These are phyloP conservation scores for Tilletia horrida DNA, from an alignment of 1,284 basidiomycete species.

Conservation along the genomic window DNA sequence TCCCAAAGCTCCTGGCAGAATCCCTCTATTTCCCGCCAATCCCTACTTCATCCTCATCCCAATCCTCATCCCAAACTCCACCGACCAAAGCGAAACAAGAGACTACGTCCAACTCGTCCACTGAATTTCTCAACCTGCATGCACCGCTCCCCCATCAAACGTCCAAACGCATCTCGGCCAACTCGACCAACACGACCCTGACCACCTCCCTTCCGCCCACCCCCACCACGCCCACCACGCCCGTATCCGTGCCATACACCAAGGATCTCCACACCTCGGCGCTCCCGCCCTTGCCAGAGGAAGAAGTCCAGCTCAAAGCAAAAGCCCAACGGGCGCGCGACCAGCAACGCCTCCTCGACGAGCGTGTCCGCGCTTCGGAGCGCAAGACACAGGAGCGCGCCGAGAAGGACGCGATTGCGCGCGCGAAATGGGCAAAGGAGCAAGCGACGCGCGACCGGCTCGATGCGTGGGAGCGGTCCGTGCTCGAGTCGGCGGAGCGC, in stretches of 20 bases:
- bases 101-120: too few species aligned
- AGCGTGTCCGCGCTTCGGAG: neutral
- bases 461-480: slow-evolving; percentile 10
- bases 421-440: slow-evolving; percentile 15
- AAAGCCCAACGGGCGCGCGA: neutral
- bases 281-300: slow-evolving; percentile 8
- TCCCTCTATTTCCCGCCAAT: too few species aligned
- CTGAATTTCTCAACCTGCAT: too few species aligned
- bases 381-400: neutral
- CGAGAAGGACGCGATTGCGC: slow-evolving; percentile 9
- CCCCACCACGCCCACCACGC: too few species aligned
- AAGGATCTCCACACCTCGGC: slow-evolving; percentile 5
- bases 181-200: too few species aligned
- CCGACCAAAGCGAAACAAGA: too few species aligned
- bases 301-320: neutral
- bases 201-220: too few species aligned
- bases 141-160: too few species aligned
- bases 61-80: too few species aligned
- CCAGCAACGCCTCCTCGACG: neutral
- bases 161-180: too few species aligned
- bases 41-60: too few species aligned
- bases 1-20: too few species aligned
- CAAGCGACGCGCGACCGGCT: slow-evolving; percentile 6
- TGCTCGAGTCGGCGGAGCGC: slow-evolving; percentile 14
- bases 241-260: neutral